These are phyloP conservation scores for Asterophora parasitica DNA, from an alignment of 768 basidiomycete genomes.

Conservation along the genomic window DNA sequence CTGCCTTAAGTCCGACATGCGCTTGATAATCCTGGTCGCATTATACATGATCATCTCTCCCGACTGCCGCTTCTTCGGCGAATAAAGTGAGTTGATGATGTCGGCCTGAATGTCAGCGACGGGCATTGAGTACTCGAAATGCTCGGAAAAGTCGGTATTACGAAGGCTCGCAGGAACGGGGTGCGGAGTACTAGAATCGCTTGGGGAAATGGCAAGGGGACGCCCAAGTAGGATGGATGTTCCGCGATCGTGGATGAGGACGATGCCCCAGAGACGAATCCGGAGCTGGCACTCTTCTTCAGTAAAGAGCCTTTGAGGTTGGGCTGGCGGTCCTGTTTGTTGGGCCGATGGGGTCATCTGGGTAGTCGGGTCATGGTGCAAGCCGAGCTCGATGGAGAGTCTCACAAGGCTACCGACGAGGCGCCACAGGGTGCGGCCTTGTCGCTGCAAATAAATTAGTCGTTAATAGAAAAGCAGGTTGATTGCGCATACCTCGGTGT, in stretches of 20 bases:
- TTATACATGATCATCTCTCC: slow-evolving; percentile 70
- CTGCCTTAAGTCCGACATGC: slow-evolving; percentile 65
- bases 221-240: slow-evolving; percentile 85
- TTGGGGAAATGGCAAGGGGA: slow-evolving; percentile 75
- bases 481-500: slow-evolving; percentile 61
- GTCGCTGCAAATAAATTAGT: slow-evolving; percentile 46
- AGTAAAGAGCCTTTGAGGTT: slow-evolving; percentile 42
- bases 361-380: slow-evolving; percentile 79
- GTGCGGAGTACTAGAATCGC: slow-evolving; percentile 78
- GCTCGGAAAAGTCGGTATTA: slow-evolving; percentile 61
- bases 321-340: slow-evolving; percentile 16
- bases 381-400: slow-evolving; percentile 75
- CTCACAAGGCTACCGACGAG: slow-evolving; percentile 82
- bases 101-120: slow-evolving; percentile 85
- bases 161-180: slow-evolving; percentile 42
- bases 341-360: slow-evolving; percentile 43
- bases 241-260: slow-evolving; percentile 82
- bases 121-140: slow-evolving; percentile 72
- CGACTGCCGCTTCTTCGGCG: slow-evolving; percentile 64
- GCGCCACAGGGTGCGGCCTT: slow-evolving; percentile 87
- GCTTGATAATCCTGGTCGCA: slow-evolving; percentile 75
- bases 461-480: slow-evolving; percentile 1
- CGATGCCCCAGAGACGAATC: slow-evolving; percentile 80
- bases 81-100: slow-evolving; percentile 82
- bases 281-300: slow-evolving; percentile 75